These are phyloP conservation scores for Aspergillus tanneri DNA, from an alignment of 2,329 filamentous ascomycete species.

Conservation along the genomic window DNA sequence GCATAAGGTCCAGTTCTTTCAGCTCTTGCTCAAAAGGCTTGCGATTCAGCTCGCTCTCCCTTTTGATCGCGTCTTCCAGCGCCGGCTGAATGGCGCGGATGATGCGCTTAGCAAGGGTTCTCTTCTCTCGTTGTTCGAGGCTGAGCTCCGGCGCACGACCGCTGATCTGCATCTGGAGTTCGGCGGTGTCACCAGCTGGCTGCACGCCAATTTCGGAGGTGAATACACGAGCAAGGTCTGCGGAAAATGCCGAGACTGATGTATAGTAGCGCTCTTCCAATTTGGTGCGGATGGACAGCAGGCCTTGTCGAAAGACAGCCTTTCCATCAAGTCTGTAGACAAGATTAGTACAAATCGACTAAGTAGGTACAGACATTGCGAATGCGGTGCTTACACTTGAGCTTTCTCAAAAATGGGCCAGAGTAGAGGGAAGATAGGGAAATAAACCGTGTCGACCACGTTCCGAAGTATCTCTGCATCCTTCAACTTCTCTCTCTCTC, in stretches of 20 bases:
- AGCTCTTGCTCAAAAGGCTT: slow-evolving; percentile 68
- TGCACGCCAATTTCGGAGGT: slow-evolving; percentile 54
- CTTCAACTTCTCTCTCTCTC: slow-evolving; percentile 75
- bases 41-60: slow-evolving; percentile 77
- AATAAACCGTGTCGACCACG: slow-evolving; percentile 86
- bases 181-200: slow-evolving; percentile 45
- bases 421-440: slow-evolving; percentile 77
- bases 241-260: slow-evolving; percentile 60
- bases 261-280: slow-evolving; percentile 59
- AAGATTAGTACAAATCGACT: background rate
- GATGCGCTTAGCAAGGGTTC: slow-evolving; percentile 84
- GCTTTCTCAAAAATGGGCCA: slow-evolving; percentile 77
- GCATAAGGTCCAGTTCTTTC: slow-evolving; percentile 69
- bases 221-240: slow-evolving; percentile 58
- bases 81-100: slow-evolving; percentile 77
- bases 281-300: slow-evolving; percentile 54
- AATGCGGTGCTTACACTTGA: slow-evolving; percentile 76
- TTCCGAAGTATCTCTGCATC: slow-evolving; percentile 72
- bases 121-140: slow-evolving; percentile 73
- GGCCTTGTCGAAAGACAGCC: slow-evolving; percentile 54
- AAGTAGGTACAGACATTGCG: slow-evolving; percentile 27
- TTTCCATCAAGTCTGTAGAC: slow-evolving; percentile 49
- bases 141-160: slow-evolving; percentile 45
- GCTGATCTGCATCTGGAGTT: slow-evolving; percentile 53
- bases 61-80: slow-evolving; percentile 71